phyloP scores from a whole-genome alignment of 768 basidiomycete species.

The Leccinum longicurvipes region DNA sequence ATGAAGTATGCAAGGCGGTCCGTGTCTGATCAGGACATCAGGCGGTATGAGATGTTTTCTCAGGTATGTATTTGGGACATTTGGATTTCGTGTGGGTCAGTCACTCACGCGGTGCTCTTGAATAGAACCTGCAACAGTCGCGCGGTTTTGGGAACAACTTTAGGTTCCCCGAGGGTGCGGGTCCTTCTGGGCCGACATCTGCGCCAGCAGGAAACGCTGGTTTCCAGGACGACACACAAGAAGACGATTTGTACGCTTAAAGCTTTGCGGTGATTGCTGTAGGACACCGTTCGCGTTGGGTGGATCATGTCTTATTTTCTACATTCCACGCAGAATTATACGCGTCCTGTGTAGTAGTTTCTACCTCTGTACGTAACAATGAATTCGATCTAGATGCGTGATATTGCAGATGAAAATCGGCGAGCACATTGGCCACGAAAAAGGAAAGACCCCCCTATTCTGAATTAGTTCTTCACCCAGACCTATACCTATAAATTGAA shows the following conservation, averaged over 20 bases:
- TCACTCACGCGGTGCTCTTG: background rate
- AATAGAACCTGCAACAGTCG: constrained; percentile 78
- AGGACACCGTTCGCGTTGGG: background rate
- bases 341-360: constrained; percentile 7
- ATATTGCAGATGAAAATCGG: background rate
- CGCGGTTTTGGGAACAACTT: constrained; percentile 93
- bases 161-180: constrained; percentile 90
- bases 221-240: constrained; percentile 81
- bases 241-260: constrained; percentile 90
- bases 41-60: constrained; percentile 97
- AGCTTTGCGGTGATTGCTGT: background rate
- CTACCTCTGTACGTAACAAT: constrained; percentile 2
- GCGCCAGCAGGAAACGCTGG: constrained; percentile 64
- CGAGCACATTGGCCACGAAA: too few relatives aligned
- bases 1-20: constrained; percentile 98
- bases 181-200: constrained; percentile 33
- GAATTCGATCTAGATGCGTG: constrained; percentile 6
- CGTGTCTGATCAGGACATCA: constrained; percentile 94
- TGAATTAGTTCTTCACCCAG: too few relatives aligned
- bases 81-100: background rate
- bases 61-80: constrained; percentile 49
- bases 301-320: background rate
- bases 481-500: too few relatives aligned
- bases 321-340: background rate
- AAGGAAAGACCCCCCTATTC: background rate